Base-by-base conservation (phyloP, 1,139 yeast genomes). In the Diutina siamensis region DNA sequence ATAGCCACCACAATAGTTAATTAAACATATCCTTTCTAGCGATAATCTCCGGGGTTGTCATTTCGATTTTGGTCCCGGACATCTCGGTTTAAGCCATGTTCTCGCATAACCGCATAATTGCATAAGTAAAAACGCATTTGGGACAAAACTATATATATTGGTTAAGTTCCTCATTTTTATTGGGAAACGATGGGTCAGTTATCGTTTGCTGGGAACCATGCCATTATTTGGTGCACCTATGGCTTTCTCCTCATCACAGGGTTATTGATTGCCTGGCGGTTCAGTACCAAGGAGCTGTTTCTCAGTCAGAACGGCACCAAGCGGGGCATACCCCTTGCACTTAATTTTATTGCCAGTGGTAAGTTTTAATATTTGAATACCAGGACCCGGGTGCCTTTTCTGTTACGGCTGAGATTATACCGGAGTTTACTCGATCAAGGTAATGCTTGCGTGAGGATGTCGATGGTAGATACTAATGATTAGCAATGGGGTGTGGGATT, bases 401-500 rank as follows among this genome's bases (percentile, higher is more conserved):
- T 7, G 10, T 25, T 25, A 7, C 28, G 10, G 28, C 28, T 25
- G 28, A 25, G 28, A 25, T 25, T 10, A 25, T 25, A 25, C 66
- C 56, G 69, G n/a, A n/a, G n/a, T n/a, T n/a, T 68, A 83, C 92
- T 83, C 92, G 92, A 83, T 69, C 89, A 83, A 81, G 87, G 64
- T 81, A 73, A 72, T 71, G 65, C 92, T 83, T 83, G 92, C 89
- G 89, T 80, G 92, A 82, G 92, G 81, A 82, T 68, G 63, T 58
- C n/a, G n/a, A 54, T 65, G 47, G 40, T 5, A 5, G 7, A 25
- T 10, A 7, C 7, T 7, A 7, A 10, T 60, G 45, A 2, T 8
- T 57, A 83, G 94, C 88, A 46, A 74, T 87, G 80, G 97, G 97
- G 46, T 83, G 89, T 63, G 97, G 97, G 61, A 78, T 88, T 48